Evolutionary conservation across 805 yeast genomes (phyloP).

Genomic region (Saturnispora gosingensis): DNA sequence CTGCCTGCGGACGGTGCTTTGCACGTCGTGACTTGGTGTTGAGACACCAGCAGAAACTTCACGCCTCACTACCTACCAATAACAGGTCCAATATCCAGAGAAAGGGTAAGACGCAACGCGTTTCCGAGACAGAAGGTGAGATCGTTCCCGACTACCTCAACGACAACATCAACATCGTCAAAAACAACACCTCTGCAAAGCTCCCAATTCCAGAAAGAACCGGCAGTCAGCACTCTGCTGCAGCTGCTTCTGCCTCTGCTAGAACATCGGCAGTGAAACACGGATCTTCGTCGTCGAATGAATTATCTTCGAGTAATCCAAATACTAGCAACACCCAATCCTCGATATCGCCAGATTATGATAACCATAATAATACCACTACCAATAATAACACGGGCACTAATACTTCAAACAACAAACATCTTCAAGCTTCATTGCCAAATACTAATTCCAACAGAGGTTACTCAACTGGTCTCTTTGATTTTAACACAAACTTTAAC

Average conservation of each 20-base stretch:
- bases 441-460: slow-evolving; percentile 10
- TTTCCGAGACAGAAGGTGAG: slow-evolving; percentile 24
- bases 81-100: slow-evolving; percentile 27
- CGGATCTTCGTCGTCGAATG: neutral
- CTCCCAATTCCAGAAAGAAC: slow-evolving; percentile 31
- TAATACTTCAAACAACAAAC: neutral
- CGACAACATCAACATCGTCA: slow-evolving; percentile 43
- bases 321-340: slow-evolving; percentile 1
- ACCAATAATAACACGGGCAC: neutral
- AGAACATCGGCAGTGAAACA: slow-evolving; percentile 9
- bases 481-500: slow-evolving; percentile 5
- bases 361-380: neutral
- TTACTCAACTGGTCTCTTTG: slow-evolving; percentile 1
- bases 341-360: slow-evolving; percentile 4
- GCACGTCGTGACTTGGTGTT: slow-evolving; percentile 83
- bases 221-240: neutral
- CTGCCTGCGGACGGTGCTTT: slow-evolving; percentile 92
- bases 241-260: neutral
- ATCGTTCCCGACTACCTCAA: slow-evolving; percentile 30
- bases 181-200: slow-evolving; percentile 42
- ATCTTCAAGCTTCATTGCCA: slow-evolving; percentile 7
- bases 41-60: slow-evolving; percentile 92
- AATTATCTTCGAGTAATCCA: neutral
- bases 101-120: slow-evolving; percentile 20
- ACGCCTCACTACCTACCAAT: slow-evolving; percentile 41